A percentile compares a stretch with the other conserved stretches of the same genome.
These are phyloP conservation scores for Tetrapisispora namnaoensis DNA, from an alignment of 805 yeast species.

Conservation along the genomic window DNA sequence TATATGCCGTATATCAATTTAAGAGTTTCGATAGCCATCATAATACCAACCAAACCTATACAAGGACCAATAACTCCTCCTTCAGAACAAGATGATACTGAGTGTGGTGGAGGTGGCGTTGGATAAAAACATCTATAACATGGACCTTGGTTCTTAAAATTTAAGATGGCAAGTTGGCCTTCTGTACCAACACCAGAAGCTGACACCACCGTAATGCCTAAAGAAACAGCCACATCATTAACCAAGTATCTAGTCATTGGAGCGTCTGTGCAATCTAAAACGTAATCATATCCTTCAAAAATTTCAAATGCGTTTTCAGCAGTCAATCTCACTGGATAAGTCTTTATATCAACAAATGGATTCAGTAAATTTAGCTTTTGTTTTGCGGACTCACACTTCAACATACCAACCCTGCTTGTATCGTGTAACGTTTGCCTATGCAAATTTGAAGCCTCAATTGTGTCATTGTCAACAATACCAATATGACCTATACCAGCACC, in stretches of 20 bases:
- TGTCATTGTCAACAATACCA: slow-evolving; percentile 83
- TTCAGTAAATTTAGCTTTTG: slow-evolving; percentile 45
- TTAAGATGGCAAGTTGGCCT: slow-evolving; percentile 76
- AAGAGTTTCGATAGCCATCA: slow-evolving; percentile 83
- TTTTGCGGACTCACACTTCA: slow-evolving; percentile 75
- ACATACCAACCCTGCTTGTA: slow-evolving; percentile 52
- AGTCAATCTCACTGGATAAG: slow-evolving; percentile 44
- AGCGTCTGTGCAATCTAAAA: slow-evolving; percentile 91
- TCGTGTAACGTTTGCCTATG: slow-evolving; percentile 85
- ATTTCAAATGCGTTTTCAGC: slow-evolving; percentile 54
- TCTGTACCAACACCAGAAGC: slow-evolving; percentile 89
- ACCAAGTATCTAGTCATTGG: slow-evolving; percentile 81
- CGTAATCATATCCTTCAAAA: slow-evolving; percentile 55
- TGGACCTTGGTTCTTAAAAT: slow-evolving; percentile 62
- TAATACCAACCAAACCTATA: slow-evolving; percentile 82
- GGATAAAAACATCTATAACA: slow-evolving; percentile 95
- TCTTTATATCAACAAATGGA: slow-evolving; percentile 49
- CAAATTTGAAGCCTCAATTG: slow-evolving; percentile 73
- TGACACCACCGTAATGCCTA: slow-evolving; percentile 66
- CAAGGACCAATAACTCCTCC: slow-evolving; percentile 95
- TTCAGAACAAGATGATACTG: slow-evolving; percentile 79
- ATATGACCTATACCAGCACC: slow-evolving; percentile 83
- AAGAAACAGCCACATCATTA: slow-evolving; percentile 69
- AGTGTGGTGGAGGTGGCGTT: slow-evolving; percentile 73
- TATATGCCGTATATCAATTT: slow-evolving; percentile 58